A percentile compares a stretch with the other conserved stretches of the same genome.
These are phyloP conservation scores for Paraphaeosphaeria sporulosa DNA, from an alignment of 2,329 filamentous ascomycete genomes.

Conservation along the genomic window DNA sequence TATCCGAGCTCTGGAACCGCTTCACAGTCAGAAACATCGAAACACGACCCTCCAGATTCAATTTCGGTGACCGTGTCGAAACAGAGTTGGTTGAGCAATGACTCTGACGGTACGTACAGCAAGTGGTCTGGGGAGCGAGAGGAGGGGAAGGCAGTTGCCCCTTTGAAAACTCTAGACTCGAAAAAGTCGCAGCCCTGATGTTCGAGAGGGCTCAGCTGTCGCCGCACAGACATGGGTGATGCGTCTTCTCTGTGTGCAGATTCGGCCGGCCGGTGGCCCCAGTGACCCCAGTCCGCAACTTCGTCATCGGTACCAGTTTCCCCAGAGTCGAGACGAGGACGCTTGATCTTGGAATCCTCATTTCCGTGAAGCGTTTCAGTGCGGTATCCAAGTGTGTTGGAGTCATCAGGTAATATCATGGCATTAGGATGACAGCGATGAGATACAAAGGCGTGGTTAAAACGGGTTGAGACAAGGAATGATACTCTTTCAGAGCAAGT, in stretches of 20 bases:
- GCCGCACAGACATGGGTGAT: neutral
- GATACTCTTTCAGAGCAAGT: neutral
- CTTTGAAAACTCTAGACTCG: neutral
- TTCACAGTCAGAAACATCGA: neutral
- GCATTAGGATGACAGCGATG: neutral
- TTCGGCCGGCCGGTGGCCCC: neutral
- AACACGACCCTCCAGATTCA: neutral
- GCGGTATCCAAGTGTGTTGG: neutral
- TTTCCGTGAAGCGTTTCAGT: neutral
- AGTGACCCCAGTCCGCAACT: too few relatives aligned
- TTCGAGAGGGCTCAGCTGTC: neutral
- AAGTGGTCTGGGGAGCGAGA: neutral
- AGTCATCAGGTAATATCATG: neutral
- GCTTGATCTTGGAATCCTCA: neutral
- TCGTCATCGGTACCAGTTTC: neutral
- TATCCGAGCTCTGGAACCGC: neutral
- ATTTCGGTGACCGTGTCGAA: neutral
- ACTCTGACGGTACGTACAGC: neutral
- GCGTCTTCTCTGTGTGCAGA: neutral
- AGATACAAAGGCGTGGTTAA: neutral
- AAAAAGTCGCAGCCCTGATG: neutral
- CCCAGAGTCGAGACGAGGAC: neutral
- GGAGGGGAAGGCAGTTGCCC: neutral
- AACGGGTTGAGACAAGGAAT: neutral
- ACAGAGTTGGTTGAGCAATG: too few relatives aligned